Evolutionary conservation across 305 asterid species (phyloP), one percentile per base, ranked within the genome.

Genomic region (Rubia occidens): DNA sequence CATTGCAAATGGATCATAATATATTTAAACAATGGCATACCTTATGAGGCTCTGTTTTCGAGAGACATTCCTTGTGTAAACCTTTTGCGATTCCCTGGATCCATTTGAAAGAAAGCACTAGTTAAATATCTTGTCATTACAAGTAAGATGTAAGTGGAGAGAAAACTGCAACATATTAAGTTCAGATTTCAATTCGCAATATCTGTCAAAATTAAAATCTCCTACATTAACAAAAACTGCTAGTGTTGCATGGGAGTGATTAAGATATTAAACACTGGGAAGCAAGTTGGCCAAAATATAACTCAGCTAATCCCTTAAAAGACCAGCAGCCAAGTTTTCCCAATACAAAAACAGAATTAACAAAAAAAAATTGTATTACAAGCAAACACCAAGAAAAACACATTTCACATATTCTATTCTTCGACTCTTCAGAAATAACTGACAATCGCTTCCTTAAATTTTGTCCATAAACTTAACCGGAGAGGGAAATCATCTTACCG

Each of bases 51-150:
- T 85, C 85, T 61, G 78, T 77, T 80, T 81, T 80, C 75, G 96
- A 85, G 70, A 83, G 79, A 78, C 98, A 92, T 47, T 91, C 94
- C 75, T 63, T 85, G 73, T 86, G 78, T 80, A 92, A 83, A 72
- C 93, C 88, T 81, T 84, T 86, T 49, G 89, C 74, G 29, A 84
- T 76, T 20, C 96, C 89, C 98, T 91, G 86, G 73, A 78, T 69
- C 71, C 76, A 78, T 55, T 60, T 60, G 20, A 47, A 55, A 47
- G 53, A 42, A 39, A 66, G 68, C 64, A 75, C 21, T 47, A 72
- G 47, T 70, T 43, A 39, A 39, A 1, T 11, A 17, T 56, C 24
- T 29, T 24, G 37, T 42, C 68, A 20, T 64, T 40, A n/a, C 18
- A 40, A 11, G 24, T 40, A 7, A 11, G 18, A 42, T 64, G 11